Evolutionary conservation across 2,329 filamentous ascomycete species (phyloP).

Genomic region (Lecanicillium sp.): DNA sequence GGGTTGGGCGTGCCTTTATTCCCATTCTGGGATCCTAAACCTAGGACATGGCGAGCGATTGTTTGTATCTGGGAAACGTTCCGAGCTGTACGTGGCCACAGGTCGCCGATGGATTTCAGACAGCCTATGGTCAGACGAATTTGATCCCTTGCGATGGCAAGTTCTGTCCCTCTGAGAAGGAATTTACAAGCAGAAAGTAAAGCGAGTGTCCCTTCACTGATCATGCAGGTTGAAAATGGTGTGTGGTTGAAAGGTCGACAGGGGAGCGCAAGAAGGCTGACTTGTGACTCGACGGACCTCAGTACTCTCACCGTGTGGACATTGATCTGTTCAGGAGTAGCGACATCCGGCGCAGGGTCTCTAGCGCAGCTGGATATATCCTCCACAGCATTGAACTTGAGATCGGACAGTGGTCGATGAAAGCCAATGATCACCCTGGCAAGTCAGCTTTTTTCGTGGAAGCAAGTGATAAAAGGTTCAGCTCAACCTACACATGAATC

Average conservation of each 20-base stretch:
- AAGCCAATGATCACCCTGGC: constrained; percentile 29
- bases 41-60: constrained; percentile 29
- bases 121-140: constrained; percentile 37
- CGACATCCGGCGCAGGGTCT: constrained; percentile 16
- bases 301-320: constrained; percentile 35
- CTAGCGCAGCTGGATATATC: constrained; percentile 31
- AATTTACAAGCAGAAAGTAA: constrained; percentile 32
- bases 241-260: constrained; percentile 28
- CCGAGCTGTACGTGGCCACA: constrained; percentile 31
- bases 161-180: constrained; percentile 26
- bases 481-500: constrained; percentile 21
- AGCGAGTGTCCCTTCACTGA: constrained; percentile 31
- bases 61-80: constrained; percentile 35
- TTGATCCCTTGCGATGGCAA: constrained; percentile 33
- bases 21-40: neutral
- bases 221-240: constrained; percentile 36
- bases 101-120: constrained; percentile 28
- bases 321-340: constrained; percentile 21
- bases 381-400: constrained; percentile 33
- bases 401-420: constrained; percentile 34
- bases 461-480: neutral
- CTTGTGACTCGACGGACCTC: constrained; percentile 31
- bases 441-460: neutral
- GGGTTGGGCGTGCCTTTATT: neutral
- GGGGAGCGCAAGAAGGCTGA: constrained; percentile 33